phyloP scores from a whole-genome alignment of 345 rosid species.

The Bruguiera sexangula region DNA sequence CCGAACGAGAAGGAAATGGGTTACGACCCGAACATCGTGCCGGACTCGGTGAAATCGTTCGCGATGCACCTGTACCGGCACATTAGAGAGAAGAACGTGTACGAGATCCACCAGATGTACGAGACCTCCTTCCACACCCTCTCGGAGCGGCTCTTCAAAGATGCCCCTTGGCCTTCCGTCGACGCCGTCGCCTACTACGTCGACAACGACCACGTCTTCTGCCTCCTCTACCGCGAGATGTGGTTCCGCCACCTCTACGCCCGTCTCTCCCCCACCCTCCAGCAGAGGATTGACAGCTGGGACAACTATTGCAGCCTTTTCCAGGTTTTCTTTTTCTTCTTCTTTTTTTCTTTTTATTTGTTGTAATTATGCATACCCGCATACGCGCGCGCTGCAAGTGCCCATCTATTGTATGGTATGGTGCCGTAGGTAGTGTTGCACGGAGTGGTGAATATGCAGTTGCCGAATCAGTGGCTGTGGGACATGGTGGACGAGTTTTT shows the following conservation, averaged over 20 bases:
- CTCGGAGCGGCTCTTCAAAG: slow-evolving; percentile 83
- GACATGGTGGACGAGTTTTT: slow-evolving; percentile 99
- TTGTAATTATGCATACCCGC: no score
- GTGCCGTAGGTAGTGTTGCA: slow-evolving; percentile 65
- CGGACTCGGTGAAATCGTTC: slow-evolving; percentile 89
- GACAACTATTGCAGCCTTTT: slow-evolving; percentile 89
- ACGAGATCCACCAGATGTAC: slow-evolving; percentile 98
- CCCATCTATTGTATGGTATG: no score
- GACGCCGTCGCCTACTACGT: slow-evolving; percentile 79
- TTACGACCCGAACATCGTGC: slow-evolving; percentile 83
- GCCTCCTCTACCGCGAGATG: slow-evolving; percentile 95
- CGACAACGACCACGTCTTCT: slow-evolving; percentile 89
- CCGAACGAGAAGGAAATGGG: slow-evolving; percentile 35
- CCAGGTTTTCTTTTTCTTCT: slow-evolving; percentile 33
- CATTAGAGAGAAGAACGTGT: slow-evolving; percentile 91
- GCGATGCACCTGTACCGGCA: slow-evolving; percentile 86
- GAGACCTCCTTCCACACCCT: slow-evolving; percentile 88
- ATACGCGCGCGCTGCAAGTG: no score
- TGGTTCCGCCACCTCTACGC: slow-evolving; percentile 96
- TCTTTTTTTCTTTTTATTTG: neutral
- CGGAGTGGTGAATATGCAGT: slow-evolving; percentile 90
- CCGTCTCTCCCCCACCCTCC: slow-evolving; percentile 73
- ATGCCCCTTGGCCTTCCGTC: slow-evolving; percentile 92
- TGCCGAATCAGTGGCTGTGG: slow-evolving; percentile 99
- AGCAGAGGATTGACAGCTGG: slow-evolving; percentile 97